These are phyloP conservation scores for Fusarium brachygibbosum DNA, from an alignment of 2,329 filamentous ascomycete species.

Conservation along the genomic window DNA sequence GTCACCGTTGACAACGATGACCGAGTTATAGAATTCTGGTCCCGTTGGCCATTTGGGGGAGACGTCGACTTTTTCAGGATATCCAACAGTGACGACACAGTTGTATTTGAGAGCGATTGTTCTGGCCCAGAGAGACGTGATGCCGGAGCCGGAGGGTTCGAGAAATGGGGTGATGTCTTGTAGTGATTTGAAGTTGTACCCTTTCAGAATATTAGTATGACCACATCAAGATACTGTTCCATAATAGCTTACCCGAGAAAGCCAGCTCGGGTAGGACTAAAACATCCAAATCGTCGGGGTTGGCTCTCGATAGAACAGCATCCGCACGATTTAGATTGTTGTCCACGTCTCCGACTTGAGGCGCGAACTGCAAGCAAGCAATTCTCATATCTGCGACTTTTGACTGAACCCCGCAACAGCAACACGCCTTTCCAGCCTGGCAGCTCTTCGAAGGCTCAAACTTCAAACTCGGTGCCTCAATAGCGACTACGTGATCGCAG, in stretches of 20 bases:
- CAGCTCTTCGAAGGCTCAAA: too few species aligned
- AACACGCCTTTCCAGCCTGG: background rate
- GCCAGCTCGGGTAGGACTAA: constrained; percentile 82
- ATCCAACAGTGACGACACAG: constrained; percentile 78
- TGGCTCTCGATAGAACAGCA: constrained; percentile 66
- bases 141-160: constrained; percentile 74
- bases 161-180: constrained; percentile 76
- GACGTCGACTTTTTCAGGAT: constrained; percentile 76
- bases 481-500: background rate
- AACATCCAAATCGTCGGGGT: constrained; percentile 72
- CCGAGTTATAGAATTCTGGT: constrained; percentile 68
- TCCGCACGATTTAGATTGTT: constrained; percentile 66
- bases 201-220: constrained; percentile 54
- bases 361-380: constrained; percentile 78
- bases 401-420: constrained; percentile 19
- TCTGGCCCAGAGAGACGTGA: constrained; percentile 78
- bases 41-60: constrained; percentile 62
- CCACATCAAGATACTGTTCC: too few species aligned
- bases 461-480: background rate
- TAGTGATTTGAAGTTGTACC: constrained; percentile 83
- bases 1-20: constrained; percentile 67
- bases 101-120: constrained; percentile 74
- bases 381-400: constrained; percentile 68
- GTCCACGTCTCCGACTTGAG: constrained; percentile 76
- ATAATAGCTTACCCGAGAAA: constrained; percentile 70